Base-by-base conservation (phyloP, 2,329 filamentous ascomycete species). In the Aspergillus sp. region DNA sequence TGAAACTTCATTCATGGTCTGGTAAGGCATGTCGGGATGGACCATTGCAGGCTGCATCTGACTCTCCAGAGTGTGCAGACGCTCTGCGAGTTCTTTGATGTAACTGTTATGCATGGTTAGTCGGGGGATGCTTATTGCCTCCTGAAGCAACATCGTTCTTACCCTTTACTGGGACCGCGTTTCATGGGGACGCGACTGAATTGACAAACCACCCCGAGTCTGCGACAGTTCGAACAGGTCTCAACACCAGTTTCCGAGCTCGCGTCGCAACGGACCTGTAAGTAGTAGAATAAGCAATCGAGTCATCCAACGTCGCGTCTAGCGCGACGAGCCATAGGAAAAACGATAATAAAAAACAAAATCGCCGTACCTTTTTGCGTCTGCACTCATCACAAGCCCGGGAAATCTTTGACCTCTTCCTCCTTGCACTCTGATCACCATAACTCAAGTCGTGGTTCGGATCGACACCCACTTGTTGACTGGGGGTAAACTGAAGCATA, bases 121-220 rank as follows among this genome's bases (percentile, higher is more conserved):
- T 47, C 19, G 28, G 19, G 19, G 19, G 34, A 36, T 46, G 37
- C 44, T 46, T 38, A 44, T 12, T 38, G 7, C 27, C 10, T 7
- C 10, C 7, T 29, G 27, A 28, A n/a, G 29, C 19, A 11, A 37
- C 34, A 35, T 43, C 42, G 8, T 27, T 50, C 52, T 57, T 76
- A 88, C 77, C 90, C 90, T 77, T 95, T 95, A 61, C 86, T 93
- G 3, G 90, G 89, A 2, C 90, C 89, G 48, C 88, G 78, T 67
- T 93, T 95, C 75, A 93, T 88, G 1, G 88, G 89, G 42, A 93
- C 84, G 40, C 90, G 80, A 65, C 87, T 94, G 61, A 95, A 95
- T 13, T 90, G 77, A 67, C 90, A 95, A 19, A 75, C 73, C n/a
- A 83, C 79, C n/a, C 79, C 79, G 6, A 87, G 83, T 42, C 88